Conservation (phyloP, 257 asterid genomes). For the Parsonsia alboflavescens region DNA sequence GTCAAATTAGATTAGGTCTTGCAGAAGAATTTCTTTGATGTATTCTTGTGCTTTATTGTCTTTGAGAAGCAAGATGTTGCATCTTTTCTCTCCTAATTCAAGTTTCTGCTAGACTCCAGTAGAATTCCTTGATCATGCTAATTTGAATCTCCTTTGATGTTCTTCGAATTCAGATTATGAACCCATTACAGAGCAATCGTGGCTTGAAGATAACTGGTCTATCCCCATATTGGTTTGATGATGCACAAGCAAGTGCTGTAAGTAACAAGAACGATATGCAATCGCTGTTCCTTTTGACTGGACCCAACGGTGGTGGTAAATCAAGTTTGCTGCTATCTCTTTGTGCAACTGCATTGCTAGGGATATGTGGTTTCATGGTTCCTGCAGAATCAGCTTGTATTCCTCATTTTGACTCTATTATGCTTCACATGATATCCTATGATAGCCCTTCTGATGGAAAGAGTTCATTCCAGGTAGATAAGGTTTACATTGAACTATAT, state of each 20-base stretch:
- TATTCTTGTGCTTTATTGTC: background rate
- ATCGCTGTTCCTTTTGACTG: constrained; percentile 81
- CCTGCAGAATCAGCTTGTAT: constrained; percentile 91
- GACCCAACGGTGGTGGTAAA: constrained; percentile 99
- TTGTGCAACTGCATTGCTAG: constrained; percentile 91
- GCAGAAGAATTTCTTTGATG: background rate
- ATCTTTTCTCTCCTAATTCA: background rate
- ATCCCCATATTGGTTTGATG: constrained; percentile 97
- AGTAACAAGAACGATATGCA: constrained; percentile 70
- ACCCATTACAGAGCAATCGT: constrained; percentile 20
- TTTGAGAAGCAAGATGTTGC: background rate
- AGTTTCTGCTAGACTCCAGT: background rate
- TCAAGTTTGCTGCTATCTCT: constrained; percentile 85
- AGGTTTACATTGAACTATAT: background rate
- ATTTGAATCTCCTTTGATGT: background rate
- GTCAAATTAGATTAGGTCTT: background rate
- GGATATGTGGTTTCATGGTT: constrained; percentile 91
- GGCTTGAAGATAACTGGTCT: constrained; percentile 76
- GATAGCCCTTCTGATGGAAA: constrained; percentile 98
- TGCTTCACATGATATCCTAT: constrained; percentile 95
- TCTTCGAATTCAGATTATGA: constrained; percentile 39
- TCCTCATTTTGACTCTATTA: constrained; percentile 91
- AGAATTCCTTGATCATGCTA: background rate
- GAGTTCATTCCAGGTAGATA: constrained; percentile 89
- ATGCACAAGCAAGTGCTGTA: constrained; percentile 77